These are phyloP conservation scores for Scenedesmus sp. DNA, from an alignment of 163 green algal genomes.

Conservation along the genomic window DNA sequence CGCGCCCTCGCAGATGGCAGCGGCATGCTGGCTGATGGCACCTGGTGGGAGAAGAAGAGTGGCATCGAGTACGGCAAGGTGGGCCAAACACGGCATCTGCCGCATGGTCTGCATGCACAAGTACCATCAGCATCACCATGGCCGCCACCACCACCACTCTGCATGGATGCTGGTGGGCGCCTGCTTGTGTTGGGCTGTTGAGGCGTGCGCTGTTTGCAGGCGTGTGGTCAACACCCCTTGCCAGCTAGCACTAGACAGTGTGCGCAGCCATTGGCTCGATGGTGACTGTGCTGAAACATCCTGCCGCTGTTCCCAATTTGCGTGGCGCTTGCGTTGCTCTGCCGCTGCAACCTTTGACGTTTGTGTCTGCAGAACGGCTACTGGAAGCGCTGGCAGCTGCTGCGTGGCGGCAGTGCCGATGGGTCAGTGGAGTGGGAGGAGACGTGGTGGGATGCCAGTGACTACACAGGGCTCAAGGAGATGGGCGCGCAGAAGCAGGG, in stretches of 20 bases:
- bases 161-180: not conserved
- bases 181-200: not conserved
- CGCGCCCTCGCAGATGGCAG: conserved; percentile 69
- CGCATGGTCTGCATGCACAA: not conserved
- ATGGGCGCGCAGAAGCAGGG: conserved; percentile 94
- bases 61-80: conserved; percentile 57
- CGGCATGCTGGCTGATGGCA: conserved; percentile 76
- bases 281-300: not conserved
- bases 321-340: too few species aligned
- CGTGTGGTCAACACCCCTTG: too few species aligned
- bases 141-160: not conserved
- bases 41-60: conserved; percentile 68
- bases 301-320: not conserved
- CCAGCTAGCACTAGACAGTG: not conserved
- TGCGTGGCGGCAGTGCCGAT: conserved; percentile 49
- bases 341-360: not conserved
- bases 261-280: not conserved
- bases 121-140: too few species aligned
- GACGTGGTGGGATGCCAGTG: conserved; percentile 94
- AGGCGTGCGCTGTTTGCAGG: too few species aligned
- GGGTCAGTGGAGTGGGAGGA: conserved; percentile 89
- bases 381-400: conserved; percentile 81
- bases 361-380: conserved; percentile 75
- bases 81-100: too few species aligned
- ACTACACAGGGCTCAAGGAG: conserved; percentile 94